Conservation (phyloP, 306 rosid species). For the Acacia melanoxylon region DNA sequence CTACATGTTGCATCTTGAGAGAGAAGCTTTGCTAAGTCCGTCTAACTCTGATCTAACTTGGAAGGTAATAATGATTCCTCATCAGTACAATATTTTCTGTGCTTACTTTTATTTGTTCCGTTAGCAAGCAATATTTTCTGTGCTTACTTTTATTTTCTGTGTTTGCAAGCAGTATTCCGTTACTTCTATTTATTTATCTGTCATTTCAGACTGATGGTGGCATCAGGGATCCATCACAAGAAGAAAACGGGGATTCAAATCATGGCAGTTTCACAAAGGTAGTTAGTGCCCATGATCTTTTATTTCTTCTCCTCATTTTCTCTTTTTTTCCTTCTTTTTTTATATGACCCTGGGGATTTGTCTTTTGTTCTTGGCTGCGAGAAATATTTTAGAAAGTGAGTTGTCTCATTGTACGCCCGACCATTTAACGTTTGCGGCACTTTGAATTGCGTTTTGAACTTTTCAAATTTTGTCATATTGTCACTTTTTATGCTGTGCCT, state of each 20-base stretch:
- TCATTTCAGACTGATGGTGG: constrained; percentile 53
- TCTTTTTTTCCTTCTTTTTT: background rate
- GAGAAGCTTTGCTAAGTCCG: constrained; percentile 54
- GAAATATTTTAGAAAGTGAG: background rate
- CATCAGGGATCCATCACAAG: constrained; percentile 41
- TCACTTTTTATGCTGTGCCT: background rate
- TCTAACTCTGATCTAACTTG: constrained; percentile 42
- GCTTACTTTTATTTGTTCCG: background rate
- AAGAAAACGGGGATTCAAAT: constrained; percentile 36
- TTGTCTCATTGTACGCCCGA: background rate
- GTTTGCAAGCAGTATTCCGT: background rate
- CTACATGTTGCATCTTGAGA: constrained; percentile 42
- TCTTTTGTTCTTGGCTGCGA: background rate
- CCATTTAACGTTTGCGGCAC: background rate
- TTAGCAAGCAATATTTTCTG: background rate
- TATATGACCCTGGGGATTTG: background rate
- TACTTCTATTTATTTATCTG: constrained; percentile 2
- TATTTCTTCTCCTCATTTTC: background rate
- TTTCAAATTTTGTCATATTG: background rate
- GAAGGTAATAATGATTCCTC: constrained; percentile 46
- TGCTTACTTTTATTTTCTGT: background rate
- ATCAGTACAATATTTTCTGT: constrained; percentile 6
- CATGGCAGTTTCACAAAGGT: constrained; percentile 68
- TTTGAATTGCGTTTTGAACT: background rate
- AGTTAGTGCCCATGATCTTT: constrained; percentile 6